Conservation (phyloP, 1,139 yeast species). For the Taphrina pruni region DNA sequence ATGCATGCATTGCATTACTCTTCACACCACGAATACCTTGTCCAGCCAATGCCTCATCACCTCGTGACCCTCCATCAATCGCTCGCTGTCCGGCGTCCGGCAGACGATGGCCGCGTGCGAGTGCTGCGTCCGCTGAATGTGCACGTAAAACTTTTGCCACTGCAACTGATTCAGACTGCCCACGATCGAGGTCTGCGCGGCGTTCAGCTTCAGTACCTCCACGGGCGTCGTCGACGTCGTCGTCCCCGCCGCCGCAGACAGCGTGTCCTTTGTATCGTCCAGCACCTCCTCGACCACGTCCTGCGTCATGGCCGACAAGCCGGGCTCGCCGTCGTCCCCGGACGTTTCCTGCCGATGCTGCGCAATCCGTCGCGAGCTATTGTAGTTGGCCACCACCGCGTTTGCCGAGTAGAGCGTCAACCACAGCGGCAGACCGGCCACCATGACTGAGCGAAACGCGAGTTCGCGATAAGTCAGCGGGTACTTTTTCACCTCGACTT, state of each 20-base stretch:
- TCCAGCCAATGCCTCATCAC: slow-evolving; percentile 41
- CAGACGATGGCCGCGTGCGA: slow-evolving; percentile 48
- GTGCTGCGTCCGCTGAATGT: slow-evolving; percentile 45
- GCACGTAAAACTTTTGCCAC: slow-evolving; percentile 51
- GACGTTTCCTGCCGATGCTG: slow-evolving; percentile 13
- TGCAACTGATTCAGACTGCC: slow-evolving; percentile 48
- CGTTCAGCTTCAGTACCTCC: slow-evolving; percentile 39
- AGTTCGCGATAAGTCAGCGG: slow-evolving; percentile 35
- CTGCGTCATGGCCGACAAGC: slow-evolving; percentile 27
- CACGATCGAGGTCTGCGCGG: slow-evolving; percentile 40
- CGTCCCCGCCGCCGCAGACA: no score
- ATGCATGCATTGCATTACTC: no score
- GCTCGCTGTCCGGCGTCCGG: slow-evolving; percentile 39
- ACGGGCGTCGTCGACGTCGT: neutral
- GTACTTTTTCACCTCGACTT: slow-evolving; percentile 15
- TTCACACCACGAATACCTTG: slow-evolving; percentile 16
- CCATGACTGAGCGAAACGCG: slow-evolving; percentile 31
- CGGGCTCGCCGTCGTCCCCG: neutral
- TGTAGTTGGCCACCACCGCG: slow-evolving; percentile 32
- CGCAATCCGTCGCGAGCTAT: slow-evolving; percentile 24
- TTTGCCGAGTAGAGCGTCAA: slow-evolving; percentile 24
- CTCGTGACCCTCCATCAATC: slow-evolving; percentile 42
- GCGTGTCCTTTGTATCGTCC: slow-evolving; percentile 12
- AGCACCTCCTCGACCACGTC: slow-evolving; percentile 27
- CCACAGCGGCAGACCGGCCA: slow-evolving; percentile 42